Conservation (phyloP, 441 rosid species). For the Bocquillonia castaneifolia region DNA sequence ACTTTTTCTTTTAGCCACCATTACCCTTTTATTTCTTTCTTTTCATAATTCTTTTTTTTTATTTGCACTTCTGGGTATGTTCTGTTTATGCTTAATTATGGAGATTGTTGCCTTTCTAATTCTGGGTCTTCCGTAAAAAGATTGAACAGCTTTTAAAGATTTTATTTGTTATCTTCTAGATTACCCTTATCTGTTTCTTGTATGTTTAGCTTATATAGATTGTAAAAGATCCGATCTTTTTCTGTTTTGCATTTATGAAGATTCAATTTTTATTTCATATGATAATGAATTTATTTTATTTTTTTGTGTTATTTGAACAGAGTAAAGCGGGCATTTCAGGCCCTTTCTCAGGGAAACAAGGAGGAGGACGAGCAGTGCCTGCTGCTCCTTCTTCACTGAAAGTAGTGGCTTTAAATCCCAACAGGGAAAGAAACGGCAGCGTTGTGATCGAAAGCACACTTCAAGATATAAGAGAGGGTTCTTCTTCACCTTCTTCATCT, state of each 20-base stretch:
- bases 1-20: conserved; percentile 22
- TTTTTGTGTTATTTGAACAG: conserved; percentile 32
- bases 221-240: too few relatives aligned
- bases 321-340: conserved; percentile 47
- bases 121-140: not conserved
- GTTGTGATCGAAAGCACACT: conserved; percentile 40
- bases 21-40: conserved; percentile 9
- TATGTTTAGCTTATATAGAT: too few relatives aligned
- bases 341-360: conserved; percentile 40
- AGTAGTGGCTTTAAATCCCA: conserved; percentile 40
- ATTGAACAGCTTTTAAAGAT: not conserved
- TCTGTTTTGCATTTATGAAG: not conserved
- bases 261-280: not conserved
- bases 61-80: conserved; percentile 18
- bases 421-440: conserved; percentile 42
- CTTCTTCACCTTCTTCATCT: too few relatives aligned
- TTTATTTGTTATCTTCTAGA: not conserved
- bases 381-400: conserved; percentile 29
- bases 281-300: too few relatives aligned
- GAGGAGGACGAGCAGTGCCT: conserved; percentile 31
- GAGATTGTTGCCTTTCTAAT: not conserved
- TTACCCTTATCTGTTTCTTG: not conserved
- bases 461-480: conserved; percentile 40
- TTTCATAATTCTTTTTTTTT: conserved; percentile 13
- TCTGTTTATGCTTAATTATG: not conserved